Conservation (phyloP, 2,329 filamentous ascomycete species). For the Alternaria dauci region DNA sequence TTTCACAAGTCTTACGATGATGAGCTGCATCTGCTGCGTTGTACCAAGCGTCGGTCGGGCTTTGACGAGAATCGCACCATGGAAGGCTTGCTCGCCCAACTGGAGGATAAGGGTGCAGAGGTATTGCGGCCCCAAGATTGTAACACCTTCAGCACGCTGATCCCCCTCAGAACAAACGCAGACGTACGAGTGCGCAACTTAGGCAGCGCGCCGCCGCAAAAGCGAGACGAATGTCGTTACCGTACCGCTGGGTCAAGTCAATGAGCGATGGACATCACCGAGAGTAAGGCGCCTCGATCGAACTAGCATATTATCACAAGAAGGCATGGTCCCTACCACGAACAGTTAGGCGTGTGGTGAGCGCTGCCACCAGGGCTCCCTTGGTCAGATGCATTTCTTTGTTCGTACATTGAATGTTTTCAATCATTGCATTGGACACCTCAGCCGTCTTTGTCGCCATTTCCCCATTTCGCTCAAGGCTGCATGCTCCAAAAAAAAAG, state of each 20-base stretch:
- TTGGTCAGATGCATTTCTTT: neutral
- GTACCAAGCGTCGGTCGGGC: conserved; percentile 31
- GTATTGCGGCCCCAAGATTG: conserved; percentile 1
- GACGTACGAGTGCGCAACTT: conserved; percentile 35
- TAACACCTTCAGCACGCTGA: neutral
- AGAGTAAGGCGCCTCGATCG: neutral
- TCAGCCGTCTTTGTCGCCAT: neutral
- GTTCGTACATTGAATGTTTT: neutral
- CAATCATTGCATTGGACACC: neutral
- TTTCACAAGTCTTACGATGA: conserved; percentile 31
- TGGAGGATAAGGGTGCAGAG: conserved; percentile 23
- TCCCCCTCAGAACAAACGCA: conserved; percentile 29
- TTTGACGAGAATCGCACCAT: conserved; percentile 41
- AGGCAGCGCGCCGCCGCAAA: conserved; percentile 30
- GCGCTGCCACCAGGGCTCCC: neutral
- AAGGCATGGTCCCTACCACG: too few species aligned
- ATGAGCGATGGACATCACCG: conserved; percentile 10
- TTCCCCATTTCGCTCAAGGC: neutral
- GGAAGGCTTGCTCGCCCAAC: conserved; percentile 28
- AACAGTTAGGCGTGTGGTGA: neutral
- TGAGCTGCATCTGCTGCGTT: conserved; percentile 23
- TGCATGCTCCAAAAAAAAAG: neutral
- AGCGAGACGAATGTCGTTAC: conserved; percentile 37
- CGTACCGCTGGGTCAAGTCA: conserved; percentile 23
- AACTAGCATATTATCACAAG: neutral